These are phyloP conservation scores for Tanacetum coccineum DNA, from an alignment of 129 eudicot species.

Conservation along the genomic window DNA sequence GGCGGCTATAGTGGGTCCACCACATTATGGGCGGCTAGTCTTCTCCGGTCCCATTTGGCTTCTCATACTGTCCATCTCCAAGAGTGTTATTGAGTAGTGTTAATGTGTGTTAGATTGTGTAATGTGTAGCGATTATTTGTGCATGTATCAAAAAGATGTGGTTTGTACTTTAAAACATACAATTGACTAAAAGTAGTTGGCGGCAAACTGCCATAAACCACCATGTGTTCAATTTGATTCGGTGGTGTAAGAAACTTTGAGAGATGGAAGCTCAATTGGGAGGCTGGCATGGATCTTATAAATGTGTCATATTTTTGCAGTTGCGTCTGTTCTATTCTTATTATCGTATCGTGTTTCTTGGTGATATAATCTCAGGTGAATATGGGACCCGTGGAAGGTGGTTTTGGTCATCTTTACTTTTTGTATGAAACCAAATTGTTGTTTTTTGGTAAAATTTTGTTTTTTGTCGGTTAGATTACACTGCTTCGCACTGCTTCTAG, in stretches of 20 bases:
- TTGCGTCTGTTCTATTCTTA: background rate
- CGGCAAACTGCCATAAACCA: slow-evolving; percentile 13
- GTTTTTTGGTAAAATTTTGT: background rate
- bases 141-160: slow-evolving; percentile 23
- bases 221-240: background rate
- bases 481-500: background rate
- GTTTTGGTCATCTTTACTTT: background rate
- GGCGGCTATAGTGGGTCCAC: slow-evolving; percentile 5
- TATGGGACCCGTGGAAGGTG: background rate
- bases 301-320: background rate
- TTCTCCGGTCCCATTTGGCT: background rate
- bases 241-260: slow-evolving; percentile 18
- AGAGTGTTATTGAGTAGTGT: slow-evolving; percentile 22
- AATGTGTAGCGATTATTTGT: slow-evolving; percentile 24
- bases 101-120: slow-evolving; percentile 26
- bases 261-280: slow-evolving; percentile 8
- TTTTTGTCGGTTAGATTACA: background rate
- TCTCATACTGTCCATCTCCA: slow-evolving; percentile 4
- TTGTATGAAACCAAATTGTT: background rate
- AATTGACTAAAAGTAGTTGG: background rate
- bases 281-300: slow-evolving; percentile 17
- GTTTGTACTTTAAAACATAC: background rate
- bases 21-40: slow-evolving; percentile 3
- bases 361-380: background rate
- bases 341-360: background rate